Evolutionary conservation across 495 filamentous ascomycete species (phyloP).

Genomic region (Penicillium simplicissimum): DNA sequence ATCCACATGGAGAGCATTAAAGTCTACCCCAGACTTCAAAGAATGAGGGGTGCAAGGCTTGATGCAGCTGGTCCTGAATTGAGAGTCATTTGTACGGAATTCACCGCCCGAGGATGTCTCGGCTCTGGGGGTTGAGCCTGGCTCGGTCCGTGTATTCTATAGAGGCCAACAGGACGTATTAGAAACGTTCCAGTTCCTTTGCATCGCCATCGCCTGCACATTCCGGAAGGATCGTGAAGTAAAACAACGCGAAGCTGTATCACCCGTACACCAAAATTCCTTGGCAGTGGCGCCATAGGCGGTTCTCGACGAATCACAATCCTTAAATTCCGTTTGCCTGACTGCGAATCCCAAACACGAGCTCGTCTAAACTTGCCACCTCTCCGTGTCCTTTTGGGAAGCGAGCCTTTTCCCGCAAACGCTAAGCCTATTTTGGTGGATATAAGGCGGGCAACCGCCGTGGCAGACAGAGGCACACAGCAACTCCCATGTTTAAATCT

Average conservation of each 20-base stretch:
- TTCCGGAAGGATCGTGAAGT: neutral
- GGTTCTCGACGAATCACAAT: neutral
- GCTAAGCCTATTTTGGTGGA: neutral
- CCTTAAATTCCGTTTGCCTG: neutral
- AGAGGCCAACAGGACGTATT: too few species aligned
- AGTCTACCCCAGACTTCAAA: slow-evolving; percentile 2
- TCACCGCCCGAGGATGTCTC: neutral
- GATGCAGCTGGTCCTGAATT: neutral
- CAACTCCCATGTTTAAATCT: neutral
- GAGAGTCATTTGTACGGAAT: neutral
- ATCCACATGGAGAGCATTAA: neutral
- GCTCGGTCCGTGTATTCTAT: slow-evolving; percentile 1
- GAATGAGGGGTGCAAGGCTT: neutral
- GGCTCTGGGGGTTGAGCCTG: neutral
- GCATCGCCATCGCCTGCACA: neutral
- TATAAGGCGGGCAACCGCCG: neutral
- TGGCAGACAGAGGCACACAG: neutral
- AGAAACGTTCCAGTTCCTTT: neutral
- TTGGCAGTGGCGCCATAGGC: neutral
- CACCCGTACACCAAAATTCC: neutral
- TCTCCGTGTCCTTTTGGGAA: slow-evolving; percentile 3
- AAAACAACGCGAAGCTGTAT: neutral
- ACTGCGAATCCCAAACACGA: neutral
- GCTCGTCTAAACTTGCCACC: neutral
- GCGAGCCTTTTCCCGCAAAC: neutral